phyloP scores from a whole-genome alignment of 2,329 filamentous ascomycete species.

The Penicillium olsonii region DNA sequence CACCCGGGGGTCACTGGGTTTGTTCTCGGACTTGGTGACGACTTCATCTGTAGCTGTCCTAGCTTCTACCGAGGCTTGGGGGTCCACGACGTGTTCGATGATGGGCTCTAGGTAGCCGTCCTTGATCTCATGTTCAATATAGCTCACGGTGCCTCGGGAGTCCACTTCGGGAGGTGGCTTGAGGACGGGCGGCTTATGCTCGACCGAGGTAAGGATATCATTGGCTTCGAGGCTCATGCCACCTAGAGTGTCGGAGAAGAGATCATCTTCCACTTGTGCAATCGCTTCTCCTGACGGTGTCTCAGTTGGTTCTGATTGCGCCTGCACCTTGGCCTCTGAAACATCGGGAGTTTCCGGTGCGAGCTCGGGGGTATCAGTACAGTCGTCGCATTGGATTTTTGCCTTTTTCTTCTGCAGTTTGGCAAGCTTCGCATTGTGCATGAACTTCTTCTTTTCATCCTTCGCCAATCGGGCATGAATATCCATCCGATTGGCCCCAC shows the following conservation, averaged over 20 bases:
- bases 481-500: constrained; percentile 80
- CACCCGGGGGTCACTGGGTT: constrained; percentile 44
- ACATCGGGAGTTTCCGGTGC: constrained; percentile 5
- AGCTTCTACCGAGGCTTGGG: constrained; percentile 8
- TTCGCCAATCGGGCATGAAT: constrained; percentile 74
- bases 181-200: constrained; percentile 1
- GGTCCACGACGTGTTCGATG: constrained; percentile 37
- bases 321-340: constrained; percentile 3
- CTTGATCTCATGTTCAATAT: constrained; percentile 48
- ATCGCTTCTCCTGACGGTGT: constrained; percentile 11
- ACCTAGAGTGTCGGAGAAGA: constrained; percentile 36
- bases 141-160: constrained; percentile 39
- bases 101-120: constrained; percentile 46
- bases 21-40: constrained; percentile 5
- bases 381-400: constrained; percentile 53
- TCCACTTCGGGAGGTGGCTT: constrained; percentile 18
- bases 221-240: constrained; percentile 35
- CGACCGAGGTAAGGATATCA: constrained; percentile 23
- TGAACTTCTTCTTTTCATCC: constrained; percentile 67
- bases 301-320: constrained; percentile 1
- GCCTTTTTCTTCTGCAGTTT: constrained; percentile 79
- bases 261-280: constrained; percentile 26
- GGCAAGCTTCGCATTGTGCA: constrained; percentile 48
- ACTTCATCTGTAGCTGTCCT: constrained; percentile 3
- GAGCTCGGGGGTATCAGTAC: constrained; percentile 18